These are phyloP conservation scores for Calonectria pseudoturangicola DNA, from an alignment of 2,329 filamentous ascomycete species.

Conservation along the genomic window DNA sequence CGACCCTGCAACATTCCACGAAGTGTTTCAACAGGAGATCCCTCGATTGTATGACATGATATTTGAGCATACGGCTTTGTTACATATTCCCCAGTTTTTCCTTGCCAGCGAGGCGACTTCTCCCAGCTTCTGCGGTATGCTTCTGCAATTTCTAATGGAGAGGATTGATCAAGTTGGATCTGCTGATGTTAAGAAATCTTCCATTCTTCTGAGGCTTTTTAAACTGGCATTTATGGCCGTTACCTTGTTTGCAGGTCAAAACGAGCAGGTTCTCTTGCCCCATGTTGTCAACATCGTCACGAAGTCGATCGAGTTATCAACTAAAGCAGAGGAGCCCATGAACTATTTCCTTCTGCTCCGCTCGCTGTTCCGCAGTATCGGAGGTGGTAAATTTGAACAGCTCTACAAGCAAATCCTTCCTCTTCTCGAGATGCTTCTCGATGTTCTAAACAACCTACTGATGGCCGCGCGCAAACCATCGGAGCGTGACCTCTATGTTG, in stretches of 20 bases:
- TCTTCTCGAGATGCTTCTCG: slow-evolving; percentile 95
- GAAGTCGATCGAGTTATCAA: slow-evolving; percentile 96
- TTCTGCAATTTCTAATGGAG: slow-evolving; percentile 97
- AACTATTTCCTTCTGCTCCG: slow-evolving; percentile 97
- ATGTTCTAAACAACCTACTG: slow-evolving; percentile 96
- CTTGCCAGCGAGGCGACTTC: slow-evolving; percentile 99
- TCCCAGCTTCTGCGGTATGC: slow-evolving; percentile 98
- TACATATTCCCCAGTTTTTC: slow-evolving; percentile 98
- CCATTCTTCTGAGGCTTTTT: slow-evolving; percentile 93
- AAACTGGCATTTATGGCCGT: slow-evolving; percentile 99
- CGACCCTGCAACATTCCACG: slow-evolving; percentile 97
- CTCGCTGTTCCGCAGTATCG: slow-evolving; percentile 96
- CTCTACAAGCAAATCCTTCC: slow-evolving; percentile 98
- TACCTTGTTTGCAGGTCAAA: slow-evolving; percentile 94
- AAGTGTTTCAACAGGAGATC: slow-evolving; percentile 98
- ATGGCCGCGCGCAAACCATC: slow-evolving; percentile 91
- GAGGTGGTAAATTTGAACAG: slow-evolving; percentile 96
- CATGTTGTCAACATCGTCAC: slow-evolving; percentile 98
- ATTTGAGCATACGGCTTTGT: slow-evolving; percentile 93
- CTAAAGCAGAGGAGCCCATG: slow-evolving; percentile 96
- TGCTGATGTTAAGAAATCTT: slow-evolving; percentile 92
- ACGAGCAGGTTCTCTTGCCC: slow-evolving; percentile 95
- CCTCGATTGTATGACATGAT: slow-evolving; percentile 98
- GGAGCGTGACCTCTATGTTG: slow-evolving; percentile 96
- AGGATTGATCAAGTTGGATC: slow-evolving; percentile 96